Base-by-base conservation (phyloP, 176 grass and related monocot genomes). In the Avena eriantha region DNA sequence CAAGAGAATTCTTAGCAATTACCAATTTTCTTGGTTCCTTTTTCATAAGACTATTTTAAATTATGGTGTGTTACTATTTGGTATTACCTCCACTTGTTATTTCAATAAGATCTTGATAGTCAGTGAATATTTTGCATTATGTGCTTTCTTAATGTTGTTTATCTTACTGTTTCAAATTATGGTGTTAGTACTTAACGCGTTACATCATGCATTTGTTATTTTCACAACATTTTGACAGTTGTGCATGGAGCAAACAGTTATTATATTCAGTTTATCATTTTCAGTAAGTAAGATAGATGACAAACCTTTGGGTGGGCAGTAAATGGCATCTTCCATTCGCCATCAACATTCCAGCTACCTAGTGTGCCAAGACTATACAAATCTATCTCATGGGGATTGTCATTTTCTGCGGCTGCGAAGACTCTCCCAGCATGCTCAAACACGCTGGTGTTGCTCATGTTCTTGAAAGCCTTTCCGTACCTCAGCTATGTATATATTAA, bases 401-500 rank as follows among this genome's bases (percentile, higher is more conserved):
- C 79, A 29, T 75, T 82, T 80, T 87, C 79, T 6, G 79, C 69
- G 6, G 63, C 57, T 0, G 86, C 21, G 47, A 43, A 87, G 14
- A 82, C 70, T 29, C 45, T 87, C 21, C 79, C 86, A 17, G 79
- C 79, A 55, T 87, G 86, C 79, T 77, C 79, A 77, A 87, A 88
- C 31, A 88, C 79, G 41, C 18, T 82, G 86, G 79, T 88, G 71
- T 87, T 87, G 56, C 79, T 88, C 16, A 82, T 17, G 57, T 76
- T 55, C 70, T 75, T 87, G 31, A 41, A 54, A 48, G 64, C 57
- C 68, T 75, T 87, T 3, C 78, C 78, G 35, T 82, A 87, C 69
- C 69, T 87, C 68, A 76, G 56, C 78, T 87, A 69, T 18, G 51
- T 33, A 34, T 7, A 47, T 69, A 12, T 47, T 63, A 12, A 72